These are phyloP conservation scores for Rhododendron kiyosumense DNA, from an alignment of 148 eudicot genomes.

Conservation along the genomic window DNA sequence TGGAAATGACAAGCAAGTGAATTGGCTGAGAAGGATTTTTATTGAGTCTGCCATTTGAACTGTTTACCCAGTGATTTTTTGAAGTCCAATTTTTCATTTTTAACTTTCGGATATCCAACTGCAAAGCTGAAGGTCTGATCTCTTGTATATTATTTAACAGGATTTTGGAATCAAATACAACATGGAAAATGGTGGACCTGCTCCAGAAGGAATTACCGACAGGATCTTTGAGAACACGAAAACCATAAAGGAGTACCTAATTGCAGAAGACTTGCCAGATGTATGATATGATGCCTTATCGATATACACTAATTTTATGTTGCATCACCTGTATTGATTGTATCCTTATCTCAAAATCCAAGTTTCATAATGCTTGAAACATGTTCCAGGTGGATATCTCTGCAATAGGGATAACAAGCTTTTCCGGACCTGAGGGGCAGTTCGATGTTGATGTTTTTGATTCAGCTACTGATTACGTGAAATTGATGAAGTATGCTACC, in stretches of 20 bases:
- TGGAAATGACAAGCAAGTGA: neutral
- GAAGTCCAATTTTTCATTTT: neutral
- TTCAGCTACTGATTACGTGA: conserved; percentile 82
- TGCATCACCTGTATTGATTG: conserved; percentile 3
- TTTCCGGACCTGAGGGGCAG: conserved; percentile 80
- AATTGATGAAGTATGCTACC: conserved; percentile 80
- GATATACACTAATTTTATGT: neutral
- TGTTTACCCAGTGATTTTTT: neutral
- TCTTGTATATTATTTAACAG: conserved; percentile 33
- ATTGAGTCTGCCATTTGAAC: neutral
- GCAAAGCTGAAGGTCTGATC: neutral
- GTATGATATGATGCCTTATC: conserved; percentile 31
- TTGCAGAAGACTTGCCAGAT: conserved; percentile 83
- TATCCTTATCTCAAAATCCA: neutral
- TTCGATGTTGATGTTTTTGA: conserved; percentile 97
- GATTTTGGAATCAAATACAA: conserved; percentile 97
- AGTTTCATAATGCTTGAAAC: conserved; percentile 1
- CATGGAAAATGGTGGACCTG: conserved; percentile 99
- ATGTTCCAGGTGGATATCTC: conserved; percentile 75
- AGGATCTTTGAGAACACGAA: conserved; percentile 85
- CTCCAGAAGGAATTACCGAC: conserved; percentile 89
- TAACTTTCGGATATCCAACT: neutral
- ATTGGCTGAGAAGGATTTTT: neutral
- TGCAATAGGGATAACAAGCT: conserved; percentile 54
- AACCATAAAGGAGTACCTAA: conserved; percentile 88